Base-by-base conservation (phyloP, 139 green algal genomes). In the Asterochloris erici region DNA sequence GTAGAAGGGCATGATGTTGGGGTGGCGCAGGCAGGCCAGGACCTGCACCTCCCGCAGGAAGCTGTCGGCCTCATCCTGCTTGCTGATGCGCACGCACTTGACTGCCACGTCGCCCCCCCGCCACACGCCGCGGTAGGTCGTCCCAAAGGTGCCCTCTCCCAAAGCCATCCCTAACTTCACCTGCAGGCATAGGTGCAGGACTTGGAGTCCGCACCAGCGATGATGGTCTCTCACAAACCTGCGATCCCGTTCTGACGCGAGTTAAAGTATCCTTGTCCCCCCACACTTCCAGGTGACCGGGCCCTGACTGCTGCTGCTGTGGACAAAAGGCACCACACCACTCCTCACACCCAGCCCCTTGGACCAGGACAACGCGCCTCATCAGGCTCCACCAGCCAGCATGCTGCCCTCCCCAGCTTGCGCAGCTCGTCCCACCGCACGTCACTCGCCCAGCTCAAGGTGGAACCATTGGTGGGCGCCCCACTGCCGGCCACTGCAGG, bases 31-130 rank as follows among this genome's bases (percentile, higher is more conserved):
- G 23, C 78, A 64, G 16, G 80, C 74, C 75, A 93, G 84, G 15
- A 81, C 84, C 75, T 91, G 86, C 78, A 98, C 86, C 82, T 97
- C 95, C 0, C 94, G 85, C 83, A 95, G 81, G 75, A 98, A 96
- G 70, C 79, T 91, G 47, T 90, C 84, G 23, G 91, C 89, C 84
- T 95, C 89, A 38, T 84, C 68, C 4, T 63, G 79, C 66, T 81
- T 85, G 63, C 81, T 66, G 11, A 92, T 84, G 17, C 81, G 83
- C 82, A 95, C 89, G 14, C 79, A 74, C 88, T 96, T 96, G 12
- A 94, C 88, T 9, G 93, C 91, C 61, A 87, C 80, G 21, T 89
- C 70, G 10, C 87, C 91, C 38, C 95, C 92, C 24, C 92, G 87
- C 93, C 93, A 98, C 10, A 60, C 84, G 14, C 85, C 92, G 21